phyloP scores from a whole-genome alignment of 192 early-diverging fungal genomes.

The Rhizophagus prolifer region DNA sequence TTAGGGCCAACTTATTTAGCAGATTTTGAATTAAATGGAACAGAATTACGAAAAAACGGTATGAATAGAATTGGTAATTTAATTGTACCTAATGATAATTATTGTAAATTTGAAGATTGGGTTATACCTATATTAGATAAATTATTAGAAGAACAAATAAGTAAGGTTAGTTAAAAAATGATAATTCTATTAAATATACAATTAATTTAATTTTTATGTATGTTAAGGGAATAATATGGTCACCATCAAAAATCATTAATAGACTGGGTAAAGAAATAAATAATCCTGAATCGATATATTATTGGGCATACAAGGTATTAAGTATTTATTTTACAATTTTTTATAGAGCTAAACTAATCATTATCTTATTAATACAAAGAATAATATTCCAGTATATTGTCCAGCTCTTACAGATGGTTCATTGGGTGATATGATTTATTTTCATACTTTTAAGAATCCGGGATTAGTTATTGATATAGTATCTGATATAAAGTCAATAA shows the following conservation, averaged over 20 bases:
- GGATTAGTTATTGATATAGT: constrained; percentile 93
- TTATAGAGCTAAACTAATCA: background rate
- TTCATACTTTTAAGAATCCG: constrained; percentile 95
- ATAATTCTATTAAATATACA: background rate
- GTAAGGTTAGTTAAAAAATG: constrained; percentile 44
- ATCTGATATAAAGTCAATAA: constrained; percentile 86
- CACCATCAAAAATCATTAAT: constrained; percentile 88
- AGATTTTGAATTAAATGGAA: constrained; percentile 73
- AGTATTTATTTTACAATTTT: background rate
- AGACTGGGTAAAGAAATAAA: constrained; percentile 89
- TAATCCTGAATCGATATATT: constrained; percentile 88
- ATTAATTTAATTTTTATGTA: background rate
- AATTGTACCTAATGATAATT: constrained; percentile 97
- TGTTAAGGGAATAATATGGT: constrained; percentile 71
- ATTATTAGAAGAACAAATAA: constrained; percentile 89
- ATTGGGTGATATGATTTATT: constrained; percentile 99
- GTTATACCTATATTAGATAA: constrained; percentile 91
- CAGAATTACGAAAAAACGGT: constrained; percentile 79
- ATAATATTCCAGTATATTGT: constrained; percentile 96
- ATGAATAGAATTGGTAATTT: constrained; percentile 97
- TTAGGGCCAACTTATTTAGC: constrained; percentile 87
- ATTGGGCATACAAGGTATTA: constrained; percentile 89
- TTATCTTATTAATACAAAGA: constrained; percentile 47
- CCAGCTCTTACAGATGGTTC: constrained; percentile 98
- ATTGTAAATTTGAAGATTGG: constrained; percentile 99